Conservation (phyloP, 306 rosid species). For the Sophora flavescens region DNA sequence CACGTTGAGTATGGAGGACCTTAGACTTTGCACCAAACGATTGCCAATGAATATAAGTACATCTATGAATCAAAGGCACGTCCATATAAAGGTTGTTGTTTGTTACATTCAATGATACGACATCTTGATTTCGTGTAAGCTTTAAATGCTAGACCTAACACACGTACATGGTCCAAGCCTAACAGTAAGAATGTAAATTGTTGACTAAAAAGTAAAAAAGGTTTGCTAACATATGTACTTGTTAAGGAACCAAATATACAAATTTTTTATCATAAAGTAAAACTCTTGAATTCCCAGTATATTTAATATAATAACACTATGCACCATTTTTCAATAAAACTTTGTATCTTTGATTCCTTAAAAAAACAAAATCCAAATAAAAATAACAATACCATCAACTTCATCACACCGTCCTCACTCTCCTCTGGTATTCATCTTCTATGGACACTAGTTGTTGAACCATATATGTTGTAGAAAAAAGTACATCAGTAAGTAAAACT, state of each 20-base stretch:
- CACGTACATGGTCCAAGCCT: slow-evolving; percentile 38
- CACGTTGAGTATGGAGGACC: too few relatives aligned
- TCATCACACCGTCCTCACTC: neutral
- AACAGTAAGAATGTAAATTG: slow-evolving; percentile 33
- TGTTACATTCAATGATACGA: neutral
- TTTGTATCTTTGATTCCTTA: too few relatives aligned
- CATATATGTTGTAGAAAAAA: neutral
- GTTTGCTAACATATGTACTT: too few relatives aligned
- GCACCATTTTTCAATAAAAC: too few relatives aligned
- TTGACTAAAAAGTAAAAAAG: too few relatives aligned
- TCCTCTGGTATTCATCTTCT: neutral
- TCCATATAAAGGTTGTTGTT: neutral
- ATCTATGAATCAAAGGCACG: neutral
- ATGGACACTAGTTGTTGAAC: slow-evolving; percentile 14
- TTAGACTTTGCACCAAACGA: too few relatives aligned
- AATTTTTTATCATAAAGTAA: too few relatives aligned
- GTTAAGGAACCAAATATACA: too few relatives aligned
- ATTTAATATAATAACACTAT: neutral
- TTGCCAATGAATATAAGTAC: neutral
- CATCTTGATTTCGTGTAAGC: neutral
- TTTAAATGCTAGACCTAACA: slow-evolving; percentile 16
- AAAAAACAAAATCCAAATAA: neutral
- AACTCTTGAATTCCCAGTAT: too few relatives aligned
- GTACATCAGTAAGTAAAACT: slow-evolving; percentile 27
- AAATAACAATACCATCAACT: neutral